Evolutionary conservation across 768 basidiomycete species (phyloP), one percentile per base, ranked within the genome.

Genomic region (Kwoniella sp.): DNA sequence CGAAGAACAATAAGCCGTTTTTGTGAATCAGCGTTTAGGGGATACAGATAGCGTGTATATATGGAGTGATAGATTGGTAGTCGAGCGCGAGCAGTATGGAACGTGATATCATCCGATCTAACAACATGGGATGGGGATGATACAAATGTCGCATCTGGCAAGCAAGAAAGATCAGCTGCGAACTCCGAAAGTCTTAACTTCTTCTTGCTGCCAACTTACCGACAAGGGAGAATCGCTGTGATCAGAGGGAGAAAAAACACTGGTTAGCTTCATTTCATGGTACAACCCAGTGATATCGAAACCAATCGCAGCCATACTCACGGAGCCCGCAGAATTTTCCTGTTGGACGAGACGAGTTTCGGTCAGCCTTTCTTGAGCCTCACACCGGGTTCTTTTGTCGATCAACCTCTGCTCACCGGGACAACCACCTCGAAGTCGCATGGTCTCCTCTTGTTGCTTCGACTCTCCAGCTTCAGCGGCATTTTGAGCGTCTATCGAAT

Each of bases 71-170:
- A n/a, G n/a, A n/a, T n/a, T n/a, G n/a, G n/a, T n/a, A n/a, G n/a
- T n/a, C n/a, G n/a, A n/a, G n/a, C n/a, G n/a, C n/a, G n/a, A n/a
- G n/a, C n/a, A n/a, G n/a, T n/a, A n/a, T n/a, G n/a, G n/a, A n/a
- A n/a, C n/a, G n/a, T n/a, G n/a, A n/a, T n/a, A n/a, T n/a, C n/a
- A n/a, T n/a, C n/a, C n/a, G n/a, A n/a, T n/a, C n/a, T 67, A 75
- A 61, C 74, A 75, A 52, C 74, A 76, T 15, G 74, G 74, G 51
- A 76, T 69, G 25, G 74, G 74, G 45, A 76, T 72, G 67, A 76
- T 76, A 59, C 75, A 76, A 61, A 76, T 76, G 63, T 76, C 73
- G 48, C 75, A 71, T 65, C 61, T 61, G n/a, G 13, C 12, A 23
- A 1, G 23, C 1, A 26, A 30, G 29, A 52, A 61, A 2, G 0